Evolutionary conservation across 352 stramenopile genomes (phyloP).

Genomic region (Pythium chondricola): DNA sequence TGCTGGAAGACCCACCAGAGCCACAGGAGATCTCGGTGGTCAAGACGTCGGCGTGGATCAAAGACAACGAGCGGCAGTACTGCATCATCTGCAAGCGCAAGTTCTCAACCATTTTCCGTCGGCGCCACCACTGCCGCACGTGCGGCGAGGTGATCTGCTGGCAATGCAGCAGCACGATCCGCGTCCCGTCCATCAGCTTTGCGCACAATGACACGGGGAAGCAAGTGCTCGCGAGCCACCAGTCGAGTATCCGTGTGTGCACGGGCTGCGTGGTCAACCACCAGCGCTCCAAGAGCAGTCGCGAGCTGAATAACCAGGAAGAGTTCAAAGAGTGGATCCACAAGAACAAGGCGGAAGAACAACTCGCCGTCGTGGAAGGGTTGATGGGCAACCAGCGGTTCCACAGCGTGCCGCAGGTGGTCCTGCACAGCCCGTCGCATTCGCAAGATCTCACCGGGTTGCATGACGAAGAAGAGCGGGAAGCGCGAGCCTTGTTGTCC

Average conservation of each 20-base stretch:
- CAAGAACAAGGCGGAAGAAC: slow-evolving; percentile 40
- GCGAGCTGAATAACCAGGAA: slow-evolving; percentile 69
- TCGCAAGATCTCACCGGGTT: slow-evolving; percentile 60
- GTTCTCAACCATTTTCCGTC: slow-evolving; percentile 81
- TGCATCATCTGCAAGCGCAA: slow-evolving; percentile 77
- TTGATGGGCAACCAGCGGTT: slow-evolving; percentile 13
- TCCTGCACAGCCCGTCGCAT: slow-evolving; percentile 43
- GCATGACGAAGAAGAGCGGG: slow-evolving; percentile 17
- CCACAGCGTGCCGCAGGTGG: slow-evolving; percentile 21
- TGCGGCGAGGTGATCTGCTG: slow-evolving; percentile 87
- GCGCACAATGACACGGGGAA: slow-evolving; percentile 77
- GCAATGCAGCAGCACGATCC: slow-evolving; percentile 81
- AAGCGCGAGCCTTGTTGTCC: slow-evolving; percentile 9
- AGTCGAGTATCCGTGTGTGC: slow-evolving; percentile 80
- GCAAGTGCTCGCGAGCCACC: slow-evolving; percentile 68
- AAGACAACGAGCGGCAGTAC: slow-evolving; percentile 79
- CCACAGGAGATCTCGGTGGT: slow-evolving; percentile 77
- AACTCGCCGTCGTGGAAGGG: slow-evolving; percentile 20
- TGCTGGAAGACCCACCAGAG: slow-evolving; percentile 74
- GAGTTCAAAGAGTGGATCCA: slow-evolving; percentile 81
- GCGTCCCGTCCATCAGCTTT: slow-evolving; percentile 80
- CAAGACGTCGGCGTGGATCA: slow-evolving; percentile 77
- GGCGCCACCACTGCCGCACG: slow-evolving; percentile 82
- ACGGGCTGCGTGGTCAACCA: slow-evolving; percentile 77
- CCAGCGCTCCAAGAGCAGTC: slow-evolving; percentile 66